Base-by-base conservation (phyloP, 169 alveolate species). In the Cryptosporidium baileyi region DNA sequence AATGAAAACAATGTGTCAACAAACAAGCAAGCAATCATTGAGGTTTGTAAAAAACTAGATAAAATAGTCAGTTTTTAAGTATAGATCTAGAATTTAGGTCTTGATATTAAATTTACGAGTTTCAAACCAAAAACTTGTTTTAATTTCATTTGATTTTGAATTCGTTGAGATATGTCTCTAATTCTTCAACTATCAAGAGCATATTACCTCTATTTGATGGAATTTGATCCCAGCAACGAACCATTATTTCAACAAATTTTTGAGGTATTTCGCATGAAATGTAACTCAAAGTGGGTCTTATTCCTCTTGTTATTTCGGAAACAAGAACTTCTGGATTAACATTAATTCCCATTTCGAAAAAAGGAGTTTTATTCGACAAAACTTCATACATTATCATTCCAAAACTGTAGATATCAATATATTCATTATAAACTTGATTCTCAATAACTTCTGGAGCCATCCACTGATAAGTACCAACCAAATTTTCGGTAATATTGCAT, bases 381-480 rank as follows among this genome's bases (percentile, higher is more conserved):
- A 92, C 82, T 57, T 92, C 95, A 88, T 93, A 92, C 36, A 92
- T 60, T 8, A 90, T 89, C 38, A 92, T 89, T 22, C 95, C 95
- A 82, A 85, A 92, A 43, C 92, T 80, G 63, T 91, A 92, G 9
- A 92, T 93, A 63, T 92, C 95, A 26, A 93, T 89, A 9, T 90
- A 82, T 51, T 85, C 91, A 36, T 80, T 57, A 45, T 92, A 92
- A 30, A 80, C 74, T 63, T 91, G 92, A 32, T 93, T 92, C 44
- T 88, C 44, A 15, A 92, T 65, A 3, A 92, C 94, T 80, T 93
- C 96, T 3, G 96, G 96, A 2, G 96, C 96, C 96, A 93, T 93
- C 94, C 96, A 93, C 45, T 91, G 94, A 49, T 92, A 93, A 26
- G 96, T 93, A 11, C 96, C 96, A 61, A 92, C 91, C 60, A 89